Conservation (phyloP, 192 early-diverging fungal genomes). For the Coemansia sp. region DNA sequence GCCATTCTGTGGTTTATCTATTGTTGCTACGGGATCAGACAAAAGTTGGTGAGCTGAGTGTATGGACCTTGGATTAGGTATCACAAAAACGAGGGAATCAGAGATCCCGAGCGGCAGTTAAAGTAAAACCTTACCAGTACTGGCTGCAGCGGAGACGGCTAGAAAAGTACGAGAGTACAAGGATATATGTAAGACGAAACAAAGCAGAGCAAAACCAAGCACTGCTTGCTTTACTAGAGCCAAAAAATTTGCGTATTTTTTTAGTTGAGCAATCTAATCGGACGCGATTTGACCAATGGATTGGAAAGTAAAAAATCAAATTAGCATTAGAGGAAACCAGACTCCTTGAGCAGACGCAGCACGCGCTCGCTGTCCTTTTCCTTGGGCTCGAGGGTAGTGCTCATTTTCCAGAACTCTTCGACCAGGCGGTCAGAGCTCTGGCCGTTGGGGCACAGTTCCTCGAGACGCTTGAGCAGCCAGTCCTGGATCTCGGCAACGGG, state of each 20-base stretch:
- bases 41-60: background rate
- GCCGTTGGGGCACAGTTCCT: slow-evolving; percentile 63
- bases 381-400: slow-evolving; percentile 78
- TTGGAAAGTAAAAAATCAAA: background rate
- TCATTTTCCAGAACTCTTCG: slow-evolving; percentile 73
- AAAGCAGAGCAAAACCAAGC: background rate
- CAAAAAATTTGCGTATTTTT: background rate
- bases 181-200: background rate
- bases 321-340: slow-evolving; percentile 66
- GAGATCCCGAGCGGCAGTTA: background rate
- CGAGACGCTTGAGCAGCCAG: slow-evolving; percentile 68
- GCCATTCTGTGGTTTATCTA: slow-evolving; percentile 10
- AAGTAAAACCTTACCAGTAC: background rate
- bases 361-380: slow-evolving; percentile 83
- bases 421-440: slow-evolving; percentile 56
- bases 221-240: background rate
- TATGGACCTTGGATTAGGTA: no score
- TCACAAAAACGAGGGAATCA: background rate
- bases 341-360: slow-evolving; percentile 69
- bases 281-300: background rate
- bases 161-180: background rate
- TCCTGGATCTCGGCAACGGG: slow-evolving; percentile 79
- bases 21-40: background rate
- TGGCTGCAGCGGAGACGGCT: background rate
- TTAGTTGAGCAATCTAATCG: background rate